These are phyloP conservation scores for Oryza punctata DNA, from an alignment of 176 grass and related monocot species.

Conservation along the genomic window DNA sequence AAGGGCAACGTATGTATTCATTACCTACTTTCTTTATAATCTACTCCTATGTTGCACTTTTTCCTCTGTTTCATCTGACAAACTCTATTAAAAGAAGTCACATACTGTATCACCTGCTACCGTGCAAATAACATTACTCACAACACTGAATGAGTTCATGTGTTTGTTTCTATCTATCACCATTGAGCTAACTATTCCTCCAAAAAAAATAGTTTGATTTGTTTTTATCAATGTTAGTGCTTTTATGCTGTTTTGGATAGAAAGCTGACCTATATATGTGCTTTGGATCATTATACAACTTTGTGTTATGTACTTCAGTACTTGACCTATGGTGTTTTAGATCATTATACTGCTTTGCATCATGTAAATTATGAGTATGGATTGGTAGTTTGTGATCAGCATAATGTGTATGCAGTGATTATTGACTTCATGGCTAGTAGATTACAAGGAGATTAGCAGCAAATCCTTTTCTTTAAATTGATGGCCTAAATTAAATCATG, in stretches of 20 bases:
- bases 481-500: neutral
- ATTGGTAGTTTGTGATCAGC: neutral
- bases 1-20: constrained; percentile 74
- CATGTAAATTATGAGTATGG: neutral
- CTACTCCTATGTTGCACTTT: neutral
- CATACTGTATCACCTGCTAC: neutral
- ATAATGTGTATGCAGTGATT: neutral
- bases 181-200: neutral
- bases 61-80: neutral
- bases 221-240: constrained; percentile 16
- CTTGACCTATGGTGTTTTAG: neutral
- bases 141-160: neutral
- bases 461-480: neutral
- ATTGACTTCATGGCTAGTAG: neutral
- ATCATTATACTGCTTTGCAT: neutral
- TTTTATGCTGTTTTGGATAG: constrained; percentile 5
- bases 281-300: neutral
- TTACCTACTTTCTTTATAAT: neutral
- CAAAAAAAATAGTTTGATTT: neutral
- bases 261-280: neutral
- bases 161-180: neutral
- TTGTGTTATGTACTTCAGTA: neutral
- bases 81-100: neutral
- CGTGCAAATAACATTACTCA: constrained; percentile 4
- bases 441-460: neutral